Evolutionary conservation across 2,329 filamentous ascomycete species (phyloP), one percentile per base, ranked within the genome.

Genomic region (Pseudopyricularia javanii): DNA sequence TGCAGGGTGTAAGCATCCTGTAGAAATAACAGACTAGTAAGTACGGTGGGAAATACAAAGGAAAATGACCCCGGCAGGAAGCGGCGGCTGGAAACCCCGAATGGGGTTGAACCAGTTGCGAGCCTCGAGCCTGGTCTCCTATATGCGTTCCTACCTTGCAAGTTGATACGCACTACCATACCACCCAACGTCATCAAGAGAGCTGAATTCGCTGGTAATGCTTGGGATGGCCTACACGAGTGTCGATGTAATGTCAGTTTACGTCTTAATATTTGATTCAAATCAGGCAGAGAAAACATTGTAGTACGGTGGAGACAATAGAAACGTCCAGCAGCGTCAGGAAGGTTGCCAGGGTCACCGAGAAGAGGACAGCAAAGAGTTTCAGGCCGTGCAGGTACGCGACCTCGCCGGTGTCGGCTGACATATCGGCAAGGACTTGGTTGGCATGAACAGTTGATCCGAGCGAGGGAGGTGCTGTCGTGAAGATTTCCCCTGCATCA

Each of bases 161-260:
- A 60, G 54, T 50, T 55, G 53, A 45, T 60, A 60, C 14, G 57
- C 51, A 22, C 52, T 55, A 33, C 52, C 57, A 32, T 60, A 59
- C 58, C 58, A 60, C 52, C 57, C 56, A 11, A 59, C 54, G 30
- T 59, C 56, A 8, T 40, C 32, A 4, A 57, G 37, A 4, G 56
- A 56, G 48, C 53, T 53, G 35, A 60, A 60, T 2, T 59, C 57
- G 51, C 56, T 54, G 5, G 58, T 59, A 45, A 60, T 60, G 8
- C 35, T 45, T 3, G 58, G 58, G 4, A 60, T 53, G 24, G 58
- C 58, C 51, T 56, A n/a, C n/a, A n/a, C n/a, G n/a, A n/a, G n/a
- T n/a, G 6, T 26, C 15, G 30, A 34, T 49, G 4, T 8, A 43
- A n/a, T 8, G 20, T 43, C 37, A 43, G 37, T 24, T 33, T 3